Base-by-base conservation (phyloP, 2,329 filamentous ascomycete genomes). In the Aspergillus hiratsukae region DNA sequence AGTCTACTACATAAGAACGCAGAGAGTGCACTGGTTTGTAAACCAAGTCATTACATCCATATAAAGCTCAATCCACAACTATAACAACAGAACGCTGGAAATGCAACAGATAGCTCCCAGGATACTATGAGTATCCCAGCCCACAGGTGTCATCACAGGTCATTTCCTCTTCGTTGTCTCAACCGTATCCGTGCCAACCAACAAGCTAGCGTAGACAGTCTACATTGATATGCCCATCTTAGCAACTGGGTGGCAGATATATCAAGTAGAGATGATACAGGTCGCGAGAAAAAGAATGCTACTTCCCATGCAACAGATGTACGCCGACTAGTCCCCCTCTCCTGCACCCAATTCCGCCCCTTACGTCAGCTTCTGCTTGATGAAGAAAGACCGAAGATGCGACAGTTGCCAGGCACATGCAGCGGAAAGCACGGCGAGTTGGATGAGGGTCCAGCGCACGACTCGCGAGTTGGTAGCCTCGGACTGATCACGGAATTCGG, bases 351-450 rank as follows among this genome's bases (percentile, higher is more conserved):
- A 31, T 2, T n/a, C 35, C 17, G 8, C 3, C 41, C 14, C 66
- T 76, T 85, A 99, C 58, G 94, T 97, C 74, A 99, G 86, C 83
- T 99, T 99, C 81, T 97, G 93, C 84, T 99, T 99, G 81, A 99
- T 99, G 81, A 99, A 99, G 84, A 99, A 99, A 49, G 90, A 89
- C 66, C 94, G 85, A 67, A 99, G 83, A 77, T 99, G 93, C 53
- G 91, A 96, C 49, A 99, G 81, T 76, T 99, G 94, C 94, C 94
- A 99, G 59, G 91, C 90, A 78, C 94, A 99, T 35, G 94, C 96
- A 55, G 87, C 81, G 54, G 87, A 90, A 53, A 99, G 81, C 40
- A 97, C 85, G 52, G 86, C 83, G 58, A 97, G 80, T 77, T 99
- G 94, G 64, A 97, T 88, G 63, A 97, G 70, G 64, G 94, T 93